Evolutionary conservation across 1,284 basidiomycete species (phyloP), one percentile per base, ranked within the genome.

Genomic region (Cystobasidium sp.): DNA sequence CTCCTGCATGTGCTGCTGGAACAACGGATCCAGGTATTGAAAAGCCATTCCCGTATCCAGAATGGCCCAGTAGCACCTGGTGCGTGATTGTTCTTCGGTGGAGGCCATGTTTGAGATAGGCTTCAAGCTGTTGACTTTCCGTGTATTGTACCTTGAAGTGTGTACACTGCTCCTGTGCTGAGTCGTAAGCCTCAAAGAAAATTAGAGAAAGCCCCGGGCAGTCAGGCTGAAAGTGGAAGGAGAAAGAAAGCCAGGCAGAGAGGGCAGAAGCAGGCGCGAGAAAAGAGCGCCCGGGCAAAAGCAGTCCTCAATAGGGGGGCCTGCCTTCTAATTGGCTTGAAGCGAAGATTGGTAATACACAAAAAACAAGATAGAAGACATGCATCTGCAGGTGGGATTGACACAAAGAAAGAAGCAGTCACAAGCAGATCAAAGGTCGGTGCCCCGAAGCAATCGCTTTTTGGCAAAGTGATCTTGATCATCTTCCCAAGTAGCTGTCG

Each of bases 51-150:
- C 52, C 41, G 41, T 41, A 65, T 76, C 75, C 65, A 76, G 47
- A 24, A 76, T 64, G 59, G 58, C 49, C 75, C 75, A 76, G 64
- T 73, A 76, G 71, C 75, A 76, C 31, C 75, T 58, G 43, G 74
- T 70, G 39, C 66, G 46, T 24, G 64, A 43, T 43, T 52, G 46
- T 47, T 55, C 61, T 63, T 63, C 61, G 44, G 61, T n/a, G 47
- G 44, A 47, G 20, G 61, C 61, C 61, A 63, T 63, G 61, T 16
- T 43, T 62, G 39, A 43, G 41, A 39, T n/a, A 10, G 53, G 12
- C 16, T 18, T 22, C 22, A 58, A 18, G 56, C 61, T 20, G 55
- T 56, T 14, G 14, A 37, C 55, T 56, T 39, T 10, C 9, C 16
- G 39, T 66, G 47, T 53, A 51, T 20, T 20, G 14, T 14, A 51